Evolutionary conservation across 352 stramenopile genomes (phyloP).

Genomic region (Phytopythium sindhum): DNA sequence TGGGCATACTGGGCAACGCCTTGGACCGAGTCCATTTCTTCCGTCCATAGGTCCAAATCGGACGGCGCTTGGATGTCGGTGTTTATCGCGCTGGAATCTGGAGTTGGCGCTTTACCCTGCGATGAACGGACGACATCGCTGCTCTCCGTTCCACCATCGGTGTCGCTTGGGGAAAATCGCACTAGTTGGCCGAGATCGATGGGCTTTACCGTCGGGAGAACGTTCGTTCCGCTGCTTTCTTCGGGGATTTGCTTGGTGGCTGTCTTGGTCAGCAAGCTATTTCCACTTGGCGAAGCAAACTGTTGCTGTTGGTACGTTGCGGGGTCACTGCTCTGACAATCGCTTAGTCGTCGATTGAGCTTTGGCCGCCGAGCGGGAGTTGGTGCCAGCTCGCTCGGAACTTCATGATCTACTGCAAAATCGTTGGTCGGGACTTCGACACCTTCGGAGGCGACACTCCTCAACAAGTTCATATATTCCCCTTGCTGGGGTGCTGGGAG

Average conservation of each 20-base stretch:
- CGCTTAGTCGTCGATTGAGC: neutral
- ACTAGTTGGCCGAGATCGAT: slow-evolving; percentile 5
- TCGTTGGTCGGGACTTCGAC: neutral
- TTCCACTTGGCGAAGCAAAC: neutral
- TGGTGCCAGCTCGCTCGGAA: neutral
- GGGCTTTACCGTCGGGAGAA: neutral
- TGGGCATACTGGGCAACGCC: slow-evolving; percentile 10
- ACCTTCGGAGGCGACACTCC: neutral
- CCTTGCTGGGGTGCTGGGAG: neutral
- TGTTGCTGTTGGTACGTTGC: neutral
- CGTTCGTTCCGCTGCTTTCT: neutral
- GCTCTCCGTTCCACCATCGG: neutral
- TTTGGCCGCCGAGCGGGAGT: neutral
- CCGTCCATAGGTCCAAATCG: slow-evolving; percentile 4
- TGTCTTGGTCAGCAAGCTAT: neutral
- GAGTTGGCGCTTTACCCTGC: neutral
- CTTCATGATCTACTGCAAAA: neutral
- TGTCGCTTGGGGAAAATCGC: neutral
- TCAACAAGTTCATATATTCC: neutral
- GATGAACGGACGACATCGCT: neutral
- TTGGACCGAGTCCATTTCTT: neutral
- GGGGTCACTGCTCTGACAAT: neutral
- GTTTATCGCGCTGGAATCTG: neutral
- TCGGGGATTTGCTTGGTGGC: neutral
- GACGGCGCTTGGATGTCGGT: neutral